Evolutionary conservation across 1,284 basidiomycete species (phyloP).

Genomic region (Cutaneotrichosporon sp.): DNA sequence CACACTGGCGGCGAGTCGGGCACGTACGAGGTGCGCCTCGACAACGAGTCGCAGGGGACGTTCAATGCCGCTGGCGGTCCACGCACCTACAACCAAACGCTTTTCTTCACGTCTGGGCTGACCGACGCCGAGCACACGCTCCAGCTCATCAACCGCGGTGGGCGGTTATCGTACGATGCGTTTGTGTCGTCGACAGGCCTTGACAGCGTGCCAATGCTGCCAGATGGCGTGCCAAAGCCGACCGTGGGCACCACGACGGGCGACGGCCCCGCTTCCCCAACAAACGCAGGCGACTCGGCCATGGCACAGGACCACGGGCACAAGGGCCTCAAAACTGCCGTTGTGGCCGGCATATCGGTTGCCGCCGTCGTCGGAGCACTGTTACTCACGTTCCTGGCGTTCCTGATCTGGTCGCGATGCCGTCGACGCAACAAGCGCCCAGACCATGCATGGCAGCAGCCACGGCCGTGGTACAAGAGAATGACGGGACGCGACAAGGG

Average conservation of each 20-base stretch:
- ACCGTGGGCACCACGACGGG: not conserved
- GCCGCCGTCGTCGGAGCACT: slow-evolving; percentile 9
- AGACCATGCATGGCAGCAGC: slow-evolving; percentile 2
- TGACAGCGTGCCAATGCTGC: not conserved
- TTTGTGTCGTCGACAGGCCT: slow-evolving; percentile 21
- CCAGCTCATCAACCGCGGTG: slow-evolving; percentile 22
- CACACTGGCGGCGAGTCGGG: slow-evolving; percentile 25
- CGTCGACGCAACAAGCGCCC: slow-evolving; percentile 1
- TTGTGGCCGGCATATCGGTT: slow-evolving; percentile 9
- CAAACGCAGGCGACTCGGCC: not conserved
- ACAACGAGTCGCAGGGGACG: slow-evolving; percentile 23
- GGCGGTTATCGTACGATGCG: slow-evolving; percentile 30
- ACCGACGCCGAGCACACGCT: slow-evolving; percentile 22
- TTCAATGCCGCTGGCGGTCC: slow-evolving; percentile 25
- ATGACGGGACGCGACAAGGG: slow-evolving; percentile 5
- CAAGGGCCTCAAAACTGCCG: not conserved
- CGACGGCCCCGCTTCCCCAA: not conserved
- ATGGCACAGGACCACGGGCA: not conserved
- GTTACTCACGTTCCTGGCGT: slow-evolving; percentile 5
- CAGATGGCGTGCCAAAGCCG: not conserved
- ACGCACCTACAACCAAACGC: slow-evolving; percentile 27
- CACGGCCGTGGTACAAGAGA: slow-evolving; percentile 9
- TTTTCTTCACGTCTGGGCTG: slow-evolving; percentile 29
- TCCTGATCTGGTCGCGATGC: slow-evolving; percentile 10
- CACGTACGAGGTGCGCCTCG: slow-evolving; percentile 28